These are phyloP conservation scores for Oryza glaberrima DNA, from an alignment of 176 grass and related monocot genomes.

Conservation along the genomic window DNA sequence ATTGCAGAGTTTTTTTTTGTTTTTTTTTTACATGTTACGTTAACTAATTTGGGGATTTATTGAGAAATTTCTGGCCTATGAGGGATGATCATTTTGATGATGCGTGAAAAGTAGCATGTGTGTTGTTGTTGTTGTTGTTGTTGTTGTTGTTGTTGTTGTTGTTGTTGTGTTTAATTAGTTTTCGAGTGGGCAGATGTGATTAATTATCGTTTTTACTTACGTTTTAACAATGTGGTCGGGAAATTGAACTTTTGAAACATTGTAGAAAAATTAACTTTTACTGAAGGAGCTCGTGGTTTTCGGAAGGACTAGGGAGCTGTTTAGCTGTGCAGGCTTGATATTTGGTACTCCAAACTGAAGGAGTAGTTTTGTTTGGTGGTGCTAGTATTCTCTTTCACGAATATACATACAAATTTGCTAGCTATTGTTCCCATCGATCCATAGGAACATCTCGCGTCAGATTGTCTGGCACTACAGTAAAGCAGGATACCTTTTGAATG, in stretches of 20 bases:
- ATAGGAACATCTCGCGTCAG: neutral
- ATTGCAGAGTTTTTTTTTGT: neutral
- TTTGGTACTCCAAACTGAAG: neutral
- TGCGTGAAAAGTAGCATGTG: conserved; percentile 9
- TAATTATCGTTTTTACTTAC: neutral
- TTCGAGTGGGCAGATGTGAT: neutral
- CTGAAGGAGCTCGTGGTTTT: neutral
- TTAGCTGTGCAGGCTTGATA: neutral
- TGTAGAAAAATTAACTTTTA: neutral
- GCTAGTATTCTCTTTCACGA: neutral
- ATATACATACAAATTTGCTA: neutral
- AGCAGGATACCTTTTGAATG: neutral
- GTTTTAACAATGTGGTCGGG: neutral
- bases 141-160: neutral
- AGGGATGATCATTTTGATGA: neutral
- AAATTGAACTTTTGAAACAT: neutral
- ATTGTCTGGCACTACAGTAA: neutral
- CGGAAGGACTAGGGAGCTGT: neutral
- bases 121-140: neutral
- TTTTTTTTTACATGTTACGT: neutral
- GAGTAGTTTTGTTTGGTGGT: neutral
- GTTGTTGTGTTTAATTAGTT: conserved; percentile 16
- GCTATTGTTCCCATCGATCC: neutral
- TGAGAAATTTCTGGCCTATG: neutral
- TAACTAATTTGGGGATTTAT: conserved; percentile 15